phyloP scores from a whole-genome alignment of 2,329 filamentous ascomycete genomes.

The Drechmeria coniospora region DNA sequence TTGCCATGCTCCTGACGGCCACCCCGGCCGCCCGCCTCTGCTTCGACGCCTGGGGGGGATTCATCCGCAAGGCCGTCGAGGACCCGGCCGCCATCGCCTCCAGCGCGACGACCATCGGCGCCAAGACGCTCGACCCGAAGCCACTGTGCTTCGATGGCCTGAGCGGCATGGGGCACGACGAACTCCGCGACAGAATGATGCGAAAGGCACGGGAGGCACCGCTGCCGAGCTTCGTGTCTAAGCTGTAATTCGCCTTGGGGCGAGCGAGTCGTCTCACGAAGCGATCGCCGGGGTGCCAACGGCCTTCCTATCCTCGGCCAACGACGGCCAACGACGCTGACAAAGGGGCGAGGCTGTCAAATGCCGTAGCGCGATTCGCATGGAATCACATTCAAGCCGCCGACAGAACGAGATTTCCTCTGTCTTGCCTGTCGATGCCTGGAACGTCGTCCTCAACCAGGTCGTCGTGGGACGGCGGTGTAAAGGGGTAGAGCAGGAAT shows the following conservation, averaged over 20 bases:
- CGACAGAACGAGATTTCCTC: too few species aligned
- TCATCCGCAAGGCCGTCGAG: slow-evolving; percentile 30
- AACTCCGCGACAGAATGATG: slow-evolving; percentile 24
- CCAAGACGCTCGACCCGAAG: slow-evolving; percentile 34
- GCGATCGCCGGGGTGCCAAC: too few species aligned
- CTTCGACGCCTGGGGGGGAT: slow-evolving; percentile 38
- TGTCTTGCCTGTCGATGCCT: too few species aligned
- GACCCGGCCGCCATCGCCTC: slow-evolving; percentile 18
- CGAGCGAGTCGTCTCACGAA: background rate
- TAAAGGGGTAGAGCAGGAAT: too few species aligned
- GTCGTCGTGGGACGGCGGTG: too few species aligned
- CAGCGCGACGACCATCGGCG: slow-evolving; percentile 29
- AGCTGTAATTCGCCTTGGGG: slow-evolving; percentile 11
- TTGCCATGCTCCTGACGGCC: slow-evolving; percentile 39
- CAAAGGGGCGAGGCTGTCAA: too few species aligned
- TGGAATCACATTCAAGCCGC: too few species aligned
- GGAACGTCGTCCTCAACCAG: too few species aligned
- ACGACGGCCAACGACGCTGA: too few species aligned
- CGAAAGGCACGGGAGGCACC: slow-evolving; percentile 9
- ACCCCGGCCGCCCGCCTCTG: slow-evolving; percentile 32
- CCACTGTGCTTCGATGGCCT: slow-evolving; percentile 27
- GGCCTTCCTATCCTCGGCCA: too few species aligned
- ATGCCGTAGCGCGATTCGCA: too few species aligned
- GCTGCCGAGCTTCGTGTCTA: slow-evolving; percentile 9
- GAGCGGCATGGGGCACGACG: slow-evolving; percentile 25